Evolutionary conservation across 768 basidiomycete species (phyloP), one percentile per base, ranked within the genome.

Genomic region (Naganishia vishniacii): DNA sequence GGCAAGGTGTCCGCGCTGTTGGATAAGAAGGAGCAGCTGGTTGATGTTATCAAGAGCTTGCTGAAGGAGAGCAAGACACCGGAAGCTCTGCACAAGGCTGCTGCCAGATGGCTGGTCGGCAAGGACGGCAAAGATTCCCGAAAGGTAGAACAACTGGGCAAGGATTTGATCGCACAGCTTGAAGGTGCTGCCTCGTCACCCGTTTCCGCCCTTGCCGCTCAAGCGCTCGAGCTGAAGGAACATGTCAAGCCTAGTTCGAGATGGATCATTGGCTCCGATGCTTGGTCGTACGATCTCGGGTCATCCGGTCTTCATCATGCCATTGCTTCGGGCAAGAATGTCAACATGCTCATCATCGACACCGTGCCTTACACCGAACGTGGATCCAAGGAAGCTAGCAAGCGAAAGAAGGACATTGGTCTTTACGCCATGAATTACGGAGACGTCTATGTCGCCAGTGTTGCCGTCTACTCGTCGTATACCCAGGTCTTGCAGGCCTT

Each of bases 341-440:
- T 98, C 79, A 99, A 99, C 80, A 84, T 98, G 64, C 88, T 99
- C 75, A 85, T 98, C 68, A 85, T 98, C 72, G 95, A 99, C 78
- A 92, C 88, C 7, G 78, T 87, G 2, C 90, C 95, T 0, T 99
- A 95, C 78, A 85, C 91, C 1, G 78, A 85, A 37, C 86, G 91
- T 60, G 84, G 86, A 72, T 77, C 81, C 26, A 81, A 79, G 5
- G 88, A 88, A 69, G 85, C 84, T 11, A 81, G 83, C 66, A 85
- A 89, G 65, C 83, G 91, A 62, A 97, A 97, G 80, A 93, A 91
- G 72, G 95, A 99, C 77, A 88, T 93, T 56, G 95, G 94, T 2
- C 81, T 99, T 53, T 99, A 99, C 72, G 95, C 94, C 26, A 92
- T 98, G 88, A 98, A 95, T 80, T 88, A 95, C 76, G 94, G 94